phyloP scores from a whole-genome alignment of 805 yeast species.

The Kuraishia cidri region DNA sequence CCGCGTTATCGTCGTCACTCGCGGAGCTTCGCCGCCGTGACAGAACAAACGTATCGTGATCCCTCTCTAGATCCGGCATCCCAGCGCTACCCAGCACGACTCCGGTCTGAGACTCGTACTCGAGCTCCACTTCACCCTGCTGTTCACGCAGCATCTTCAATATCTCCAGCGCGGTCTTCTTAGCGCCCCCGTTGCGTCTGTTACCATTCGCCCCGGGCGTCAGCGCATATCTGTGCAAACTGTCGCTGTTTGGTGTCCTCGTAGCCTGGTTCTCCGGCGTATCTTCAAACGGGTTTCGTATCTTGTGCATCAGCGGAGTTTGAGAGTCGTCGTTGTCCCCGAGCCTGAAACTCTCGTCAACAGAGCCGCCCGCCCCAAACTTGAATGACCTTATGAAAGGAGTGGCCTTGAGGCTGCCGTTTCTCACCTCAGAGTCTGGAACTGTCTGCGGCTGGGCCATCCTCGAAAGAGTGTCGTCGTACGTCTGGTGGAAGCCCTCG shows the following conservation, averaged over 20 bases:
- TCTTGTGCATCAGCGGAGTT: conserved; percentile 17
- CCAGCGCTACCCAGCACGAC: conserved; percentile 1
- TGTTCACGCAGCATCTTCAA: not conserved
- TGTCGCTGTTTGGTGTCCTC: not conserved
- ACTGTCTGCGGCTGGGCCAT: too few species aligned
- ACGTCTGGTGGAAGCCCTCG: too few species aligned
- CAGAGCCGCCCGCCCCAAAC: too few species aligned
- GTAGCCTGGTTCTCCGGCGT: conserved; percentile 9
- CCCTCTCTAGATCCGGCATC: not conserved
- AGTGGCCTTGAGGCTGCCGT: too few species aligned
- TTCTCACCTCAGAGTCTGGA: too few species aligned
- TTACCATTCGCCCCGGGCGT: not conserved
- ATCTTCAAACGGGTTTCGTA: conserved; percentile 27
- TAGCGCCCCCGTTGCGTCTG: too few species aligned
- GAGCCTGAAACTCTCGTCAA: not conserved
- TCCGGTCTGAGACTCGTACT: conserved; percentile 2
- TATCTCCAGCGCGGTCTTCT: too few species aligned
- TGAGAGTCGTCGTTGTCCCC: conserved; percentile 6
- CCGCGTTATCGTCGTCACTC: too few species aligned
- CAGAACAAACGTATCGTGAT: conserved; percentile 2
- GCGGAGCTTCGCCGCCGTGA: too few species aligned
- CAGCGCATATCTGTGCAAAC: not conserved
- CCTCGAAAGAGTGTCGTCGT: too few species aligned
- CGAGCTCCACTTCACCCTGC: conserved; percentile 2
- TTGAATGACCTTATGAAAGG: too few species aligned